A percentile compares a stretch with the other conserved stretches of the same genome.
phyloP scores from a whole-genome alignment of 225 moss, liverwort and hornwort species.

The Sphagnum tenellum region DNA sequence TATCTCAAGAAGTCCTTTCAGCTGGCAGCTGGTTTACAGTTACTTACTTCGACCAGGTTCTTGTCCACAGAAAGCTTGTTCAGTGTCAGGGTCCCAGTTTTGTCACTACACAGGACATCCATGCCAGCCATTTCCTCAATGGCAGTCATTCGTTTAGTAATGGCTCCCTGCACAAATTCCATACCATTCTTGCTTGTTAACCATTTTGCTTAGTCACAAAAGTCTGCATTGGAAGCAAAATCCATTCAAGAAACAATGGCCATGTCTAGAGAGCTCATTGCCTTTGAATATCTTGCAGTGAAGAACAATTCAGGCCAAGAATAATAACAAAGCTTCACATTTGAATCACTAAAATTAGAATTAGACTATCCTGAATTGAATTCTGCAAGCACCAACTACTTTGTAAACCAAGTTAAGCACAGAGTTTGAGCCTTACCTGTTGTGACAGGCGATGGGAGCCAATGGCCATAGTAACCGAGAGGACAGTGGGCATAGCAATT shows the following conservation, averaged over 20 bases:
- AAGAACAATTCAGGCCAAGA: no score
- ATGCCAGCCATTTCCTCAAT: slow-evolving; percentile 83
- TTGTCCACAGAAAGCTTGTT: slow-evolving; percentile 59
- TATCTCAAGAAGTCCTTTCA: no score
- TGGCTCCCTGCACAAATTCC: slow-evolving; percentile 46
- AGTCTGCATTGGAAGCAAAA: no score
- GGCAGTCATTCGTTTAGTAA: slow-evolving; percentile 82
- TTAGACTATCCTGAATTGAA: no score
- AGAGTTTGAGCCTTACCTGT: slow-evolving; percentile 17
- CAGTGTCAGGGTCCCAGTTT: slow-evolving; percentile 58
- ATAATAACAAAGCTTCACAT: no score
- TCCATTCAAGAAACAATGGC: no score
- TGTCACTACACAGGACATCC: slow-evolving; percentile 70
- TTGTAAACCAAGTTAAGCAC: neutral
- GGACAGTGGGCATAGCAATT: slow-evolving; percentile 80
- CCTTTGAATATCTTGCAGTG: no score
- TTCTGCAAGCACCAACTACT: neutral
- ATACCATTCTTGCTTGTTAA: no score
- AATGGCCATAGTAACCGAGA: slow-evolving; percentile 79
- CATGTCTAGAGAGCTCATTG: no score
- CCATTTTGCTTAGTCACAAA: no score
- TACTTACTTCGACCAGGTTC: slow-evolving; percentile 39
- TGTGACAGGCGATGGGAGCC: slow-evolving; percentile 67
- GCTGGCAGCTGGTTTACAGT: neutral
- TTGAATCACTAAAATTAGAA: no score